A percentile compares a stretch with the other conserved stretches of the same genome.
Conservation (phyloP, 2,329 filamentous ascomycete species). For the Claviceps sp. region DNA sequence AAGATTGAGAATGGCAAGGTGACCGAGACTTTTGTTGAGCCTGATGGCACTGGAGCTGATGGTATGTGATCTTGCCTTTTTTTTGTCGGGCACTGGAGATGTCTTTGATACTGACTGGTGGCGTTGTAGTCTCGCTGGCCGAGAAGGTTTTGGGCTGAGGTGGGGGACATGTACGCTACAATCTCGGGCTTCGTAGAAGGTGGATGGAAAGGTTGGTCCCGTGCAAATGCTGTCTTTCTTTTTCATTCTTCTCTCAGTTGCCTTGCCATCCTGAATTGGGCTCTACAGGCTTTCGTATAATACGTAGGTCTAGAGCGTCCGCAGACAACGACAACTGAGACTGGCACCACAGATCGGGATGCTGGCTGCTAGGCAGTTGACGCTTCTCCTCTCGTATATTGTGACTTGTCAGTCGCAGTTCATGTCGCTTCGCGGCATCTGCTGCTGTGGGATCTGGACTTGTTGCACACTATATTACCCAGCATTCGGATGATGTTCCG, state of each 20-base stretch:
- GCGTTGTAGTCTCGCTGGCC: conserved; percentile 32
- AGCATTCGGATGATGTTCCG: background rate
- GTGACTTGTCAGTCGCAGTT: background rate
- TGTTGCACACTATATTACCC: background rate
- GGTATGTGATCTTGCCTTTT: conserved; percentile 32
- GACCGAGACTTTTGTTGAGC: conserved; percentile 67
- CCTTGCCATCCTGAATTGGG: background rate
- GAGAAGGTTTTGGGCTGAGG: conserved; percentile 31
- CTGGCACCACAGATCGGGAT: background rate
- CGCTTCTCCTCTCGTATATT: background rate
- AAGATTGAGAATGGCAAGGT: conserved; percentile 77
- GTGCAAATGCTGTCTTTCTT: background rate
- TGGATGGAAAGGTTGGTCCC: background rate
- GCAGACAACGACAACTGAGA: background rate
- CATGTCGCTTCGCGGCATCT: background rate
- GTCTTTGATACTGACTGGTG: conserved; percentile 1
- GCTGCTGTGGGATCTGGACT: background rate
- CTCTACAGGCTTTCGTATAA: background rate
- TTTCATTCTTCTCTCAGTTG: background rate
- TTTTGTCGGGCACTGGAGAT: background rate
- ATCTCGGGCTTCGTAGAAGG: background rate
- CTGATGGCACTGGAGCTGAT: conserved; percentile 72
- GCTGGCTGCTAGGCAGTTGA: background rate
- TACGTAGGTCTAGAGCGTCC: background rate
- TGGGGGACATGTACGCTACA: background rate